Percentiles rank a stretch among this genome's conserved stretches.
Evolutionary conservation across 2,329 filamentous ascomycete genomes (phyloP).

Genomic region (Diplodia sapinea): DNA sequence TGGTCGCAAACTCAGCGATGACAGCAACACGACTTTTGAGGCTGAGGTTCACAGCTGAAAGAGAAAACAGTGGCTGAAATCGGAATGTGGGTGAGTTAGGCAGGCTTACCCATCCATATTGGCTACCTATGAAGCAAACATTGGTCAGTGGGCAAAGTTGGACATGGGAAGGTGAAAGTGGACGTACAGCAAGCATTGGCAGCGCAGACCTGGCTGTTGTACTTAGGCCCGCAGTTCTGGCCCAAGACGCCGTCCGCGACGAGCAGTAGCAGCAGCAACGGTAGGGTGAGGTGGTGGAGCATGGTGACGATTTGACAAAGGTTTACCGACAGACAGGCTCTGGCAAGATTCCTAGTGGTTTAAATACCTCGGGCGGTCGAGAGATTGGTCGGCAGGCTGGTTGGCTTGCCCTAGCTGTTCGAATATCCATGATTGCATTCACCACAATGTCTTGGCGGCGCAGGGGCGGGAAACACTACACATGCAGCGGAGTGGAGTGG

Average conservation of each 20-base stretch:
- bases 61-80: neutral
- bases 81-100: neutral
- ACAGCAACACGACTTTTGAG: neutral
- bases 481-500: neutral
- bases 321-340: neutral
- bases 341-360: neutral
- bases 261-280: conserved; percentile 37
- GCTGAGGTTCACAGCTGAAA: neutral
- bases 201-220: conserved; percentile 43
- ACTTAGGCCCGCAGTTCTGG: conserved; percentile 47
- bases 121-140: conserved; percentile 39
- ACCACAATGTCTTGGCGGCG: neutral
- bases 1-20: neutral
- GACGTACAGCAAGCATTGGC: conserved; percentile 45
- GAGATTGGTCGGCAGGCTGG: neutral
- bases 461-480: neutral
- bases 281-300: conserved; percentile 28
- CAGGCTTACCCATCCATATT: conserved; percentile 44
- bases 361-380: neutral
- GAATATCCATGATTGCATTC: neutral
- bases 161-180: neutral
- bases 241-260: conserved; percentile 40
- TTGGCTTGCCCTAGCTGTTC: neutral
- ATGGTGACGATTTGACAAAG: neutral
- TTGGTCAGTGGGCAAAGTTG: neutral